Evolutionary conservation across 2,329 filamentous ascomycete species (phyloP).

Genomic region (Fusarium mexicanum): DNA sequence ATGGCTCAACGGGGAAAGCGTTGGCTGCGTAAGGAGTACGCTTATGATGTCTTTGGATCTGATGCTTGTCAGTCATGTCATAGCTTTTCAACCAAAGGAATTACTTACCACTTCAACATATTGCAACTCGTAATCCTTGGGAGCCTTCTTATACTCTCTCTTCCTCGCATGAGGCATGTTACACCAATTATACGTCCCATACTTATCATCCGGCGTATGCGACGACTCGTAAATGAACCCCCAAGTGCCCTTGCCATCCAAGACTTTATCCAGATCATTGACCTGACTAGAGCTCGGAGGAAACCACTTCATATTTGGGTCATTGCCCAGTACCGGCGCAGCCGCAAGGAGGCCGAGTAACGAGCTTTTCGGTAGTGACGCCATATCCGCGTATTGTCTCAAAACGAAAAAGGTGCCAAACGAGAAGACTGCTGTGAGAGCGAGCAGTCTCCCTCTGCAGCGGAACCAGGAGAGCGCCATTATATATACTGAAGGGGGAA

Average conservation of each 20-base stretch:
- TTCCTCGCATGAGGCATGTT: conserved; percentile 87
- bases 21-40: conserved; percentile 83
- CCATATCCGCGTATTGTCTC: conserved; percentile 24
- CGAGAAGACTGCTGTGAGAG: conserved; percentile 5
- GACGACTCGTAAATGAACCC: conserved; percentile 80
- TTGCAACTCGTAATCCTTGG: conserved; percentile 68
- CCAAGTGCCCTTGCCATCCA: conserved; percentile 71
- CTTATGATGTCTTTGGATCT: conserved; percentile 87
- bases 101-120: conserved; percentile 78
- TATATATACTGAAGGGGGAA: not conserved
- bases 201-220: conserved; percentile 61
- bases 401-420: conserved; percentile 4
- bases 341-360: conserved; percentile 27
- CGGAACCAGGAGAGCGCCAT: conserved; percentile 26
- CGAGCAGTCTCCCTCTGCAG: conserved; percentile 1
- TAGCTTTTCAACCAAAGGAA: accelerated
- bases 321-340: conserved; percentile 11
- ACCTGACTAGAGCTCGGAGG: conserved; percentile 64
- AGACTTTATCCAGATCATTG: conserved; percentile 68
- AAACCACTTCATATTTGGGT: conserved; percentile 64
- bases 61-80: not conserved
- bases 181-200: conserved; percentile 81
- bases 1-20: conserved; percentile 77
- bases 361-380: conserved; percentile 10
- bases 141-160: conserved; percentile 68